phyloP scores from a whole-genome alignment of 371 early-diverging fungal genomes.

The Capniomyces stellatus region DNA sequence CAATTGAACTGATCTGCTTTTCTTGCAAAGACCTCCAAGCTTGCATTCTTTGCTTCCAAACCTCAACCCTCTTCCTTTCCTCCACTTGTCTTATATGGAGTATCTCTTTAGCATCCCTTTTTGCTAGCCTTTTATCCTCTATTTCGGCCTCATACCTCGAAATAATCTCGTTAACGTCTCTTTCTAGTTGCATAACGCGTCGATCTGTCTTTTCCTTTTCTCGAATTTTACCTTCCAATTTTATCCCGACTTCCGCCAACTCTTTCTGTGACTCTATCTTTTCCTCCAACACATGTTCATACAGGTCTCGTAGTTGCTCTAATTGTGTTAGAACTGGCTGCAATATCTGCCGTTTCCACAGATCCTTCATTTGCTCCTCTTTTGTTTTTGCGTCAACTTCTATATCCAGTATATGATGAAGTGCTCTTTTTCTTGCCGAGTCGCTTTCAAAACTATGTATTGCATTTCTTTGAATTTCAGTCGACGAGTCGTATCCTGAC shows the following conservation, averaged over 20 bases:
- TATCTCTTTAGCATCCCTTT: background rate
- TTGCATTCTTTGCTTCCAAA: background rate
- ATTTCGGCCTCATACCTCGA: background rate
- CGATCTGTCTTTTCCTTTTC: background rate
- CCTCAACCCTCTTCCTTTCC: background rate
- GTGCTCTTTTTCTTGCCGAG: background rate
- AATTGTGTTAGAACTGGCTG: background rate
- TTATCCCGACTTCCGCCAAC: background rate
- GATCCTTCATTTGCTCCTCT: background rate
- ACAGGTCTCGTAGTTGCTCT: background rate
- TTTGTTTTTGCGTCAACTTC: background rate
- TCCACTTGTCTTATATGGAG: background rate
- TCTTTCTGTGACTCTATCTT: background rate
- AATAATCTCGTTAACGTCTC: background rate
- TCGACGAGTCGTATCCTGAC: too few relatives aligned
- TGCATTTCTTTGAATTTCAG: background rate
- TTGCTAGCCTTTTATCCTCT: background rate
- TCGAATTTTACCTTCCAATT: background rate
- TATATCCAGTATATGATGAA: background rate
- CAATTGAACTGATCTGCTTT: too few relatives aligned
- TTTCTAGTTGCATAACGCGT: background rate
- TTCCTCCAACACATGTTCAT: background rate
- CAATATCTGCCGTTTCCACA: background rate
- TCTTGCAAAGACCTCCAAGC: too few relatives aligned
- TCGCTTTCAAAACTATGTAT: background rate